A percentile compares a stretch with the other conserved stretches of the same genome.
Evolutionary conservation across 805 yeast species (phyloP).

Genomic region (Metschnikowia shivogae): DNA sequence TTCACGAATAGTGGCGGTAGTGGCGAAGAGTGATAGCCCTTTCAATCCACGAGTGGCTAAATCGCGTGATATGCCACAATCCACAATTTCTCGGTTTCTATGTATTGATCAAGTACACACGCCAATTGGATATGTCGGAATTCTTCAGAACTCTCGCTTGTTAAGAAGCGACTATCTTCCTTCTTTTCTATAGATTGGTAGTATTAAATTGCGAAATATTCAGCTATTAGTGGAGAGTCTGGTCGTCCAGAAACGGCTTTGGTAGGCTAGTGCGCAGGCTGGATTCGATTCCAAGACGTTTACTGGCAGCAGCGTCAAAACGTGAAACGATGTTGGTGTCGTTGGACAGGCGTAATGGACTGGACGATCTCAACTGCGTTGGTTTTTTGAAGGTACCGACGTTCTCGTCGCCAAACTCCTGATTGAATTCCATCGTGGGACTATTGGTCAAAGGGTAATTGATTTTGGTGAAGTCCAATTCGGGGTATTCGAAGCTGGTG

Average conservation of each 20-base stretch:
- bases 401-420: slow-evolving; percentile 3
- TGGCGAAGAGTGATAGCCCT: too few species aligned
- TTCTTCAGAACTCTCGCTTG: too few species aligned
- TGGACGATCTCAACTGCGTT: neutral
- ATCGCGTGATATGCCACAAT: too few species aligned
- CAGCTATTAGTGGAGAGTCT: neutral
- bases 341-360: slow-evolving; percentile 2
- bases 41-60: too few species aligned
- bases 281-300: slow-evolving; percentile 1
- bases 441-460: slow-evolving; percentile 4
- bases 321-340: neutral
- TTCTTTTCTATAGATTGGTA: too few species aligned
- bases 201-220: too few species aligned
- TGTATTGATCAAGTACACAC: too few species aligned
- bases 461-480: slow-evolving; percentile 10
- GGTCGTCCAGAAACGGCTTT: neutral
- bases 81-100: too few species aligned
- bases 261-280: slow-evolving; percentile 1
- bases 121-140: too few species aligned
- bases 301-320: neutral
- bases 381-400: slow-evolving; percentile 1
- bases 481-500: slow-evolving; percentile 6
- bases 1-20: too few species aligned
- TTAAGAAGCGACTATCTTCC: too few species aligned
- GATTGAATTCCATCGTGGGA: neutral